Base-by-base conservation (phyloP, 169 alveolate genomes). In the Besnoitia besnoiti region DNA sequence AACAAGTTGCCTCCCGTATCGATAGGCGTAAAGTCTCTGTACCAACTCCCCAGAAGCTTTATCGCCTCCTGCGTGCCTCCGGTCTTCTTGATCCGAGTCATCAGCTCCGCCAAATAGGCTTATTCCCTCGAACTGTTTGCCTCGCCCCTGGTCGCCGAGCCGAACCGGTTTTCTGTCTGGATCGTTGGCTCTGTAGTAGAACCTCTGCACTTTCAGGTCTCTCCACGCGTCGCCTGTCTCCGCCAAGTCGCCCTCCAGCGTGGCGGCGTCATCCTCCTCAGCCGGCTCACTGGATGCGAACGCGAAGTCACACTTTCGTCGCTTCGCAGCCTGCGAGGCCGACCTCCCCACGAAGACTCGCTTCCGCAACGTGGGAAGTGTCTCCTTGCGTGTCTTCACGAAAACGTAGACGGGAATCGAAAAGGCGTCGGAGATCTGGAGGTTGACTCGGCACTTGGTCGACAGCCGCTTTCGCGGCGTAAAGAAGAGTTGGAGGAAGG, bases 1-100 rank as follows among this genome's bases (percentile, higher is more conserved):
- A 44, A 87, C 85, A 16, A 87, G 91, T 35, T 87, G 75, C 39
- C 62, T 87, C n/a, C 91, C 91, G 61, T 44, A 46, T 24, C 84
- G 84, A 44, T 51, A 59, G 62, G 85, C 91, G 67, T n/a, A 46
- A 14, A 39, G 61, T 30, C 85, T 21, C 37, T 49, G 75, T 44
- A 44, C 35, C 24, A 12, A 42, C n/a, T 4, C 87, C 50, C 87
- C 87, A 79, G 62, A 19, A 19, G 24, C 90, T 8, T 19, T 37
- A 14, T 7, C 59, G 5, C 79, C 79, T 12, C 42, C 77, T 37
- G 12, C 55, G 21, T 62, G 37, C 42, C 61, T 46, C 67, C 40
- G n/a, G 16, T 42, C 67, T 21, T 42, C 37, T 16, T 49, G 39
- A 24, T 8, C 19, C 14, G 37, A 35, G 33, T n/a, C 80, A 27